Conservation (phyloP, 1,284 basidiomycete species). For the Hymenochaete sp. region DNA sequence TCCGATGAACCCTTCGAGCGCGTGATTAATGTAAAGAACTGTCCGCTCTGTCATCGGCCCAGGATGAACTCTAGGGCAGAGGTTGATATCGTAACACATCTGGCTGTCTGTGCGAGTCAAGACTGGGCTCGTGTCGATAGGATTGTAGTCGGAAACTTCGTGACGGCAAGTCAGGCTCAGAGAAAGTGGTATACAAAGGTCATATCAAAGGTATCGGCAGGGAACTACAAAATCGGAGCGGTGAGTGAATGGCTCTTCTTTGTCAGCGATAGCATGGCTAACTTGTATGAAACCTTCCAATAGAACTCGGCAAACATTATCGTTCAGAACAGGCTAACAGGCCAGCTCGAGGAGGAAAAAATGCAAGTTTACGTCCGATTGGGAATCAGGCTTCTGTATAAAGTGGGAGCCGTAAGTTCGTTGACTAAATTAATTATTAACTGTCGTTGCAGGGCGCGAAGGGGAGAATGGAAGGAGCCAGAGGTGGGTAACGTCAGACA, state of each 20-base stretch:
- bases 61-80: conserved; percentile 81
- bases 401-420: conserved; percentile 35
- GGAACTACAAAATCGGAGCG: conserved; percentile 85
- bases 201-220: conserved; percentile 74
- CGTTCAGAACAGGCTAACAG: conserved; percentile 85
- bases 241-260: conserved; percentile 35
- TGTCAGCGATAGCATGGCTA: conserved; percentile 3
- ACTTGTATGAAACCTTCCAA: background rate
- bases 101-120: conserved; percentile 88
- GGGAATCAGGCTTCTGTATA: conserved; percentile 89
- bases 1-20: conserved; percentile 61
- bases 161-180: conserved; percentile 92
- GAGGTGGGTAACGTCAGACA: conserved; percentile 45
- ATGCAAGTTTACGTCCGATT: conserved; percentile 94
- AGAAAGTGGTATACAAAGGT: conserved; percentile 95
- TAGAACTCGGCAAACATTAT: conserved; percentile 95
- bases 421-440: conserved; percentile 2
- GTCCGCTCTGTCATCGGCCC: conserved; percentile 88
- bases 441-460: conserved; percentile 55
- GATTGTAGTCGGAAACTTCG: conserved; percentile 91
- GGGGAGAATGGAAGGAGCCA: conserved; percentile 82
- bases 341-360: conserved; percentile 94
- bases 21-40: conserved; percentile 91
- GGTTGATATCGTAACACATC: conserved; percentile 86
- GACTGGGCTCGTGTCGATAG: conserved; percentile 87